These are phyloP conservation scores for Insectozyma bohioensis DNA, from an alignment of 1,139 yeast species.

Conservation along the genomic window DNA sequence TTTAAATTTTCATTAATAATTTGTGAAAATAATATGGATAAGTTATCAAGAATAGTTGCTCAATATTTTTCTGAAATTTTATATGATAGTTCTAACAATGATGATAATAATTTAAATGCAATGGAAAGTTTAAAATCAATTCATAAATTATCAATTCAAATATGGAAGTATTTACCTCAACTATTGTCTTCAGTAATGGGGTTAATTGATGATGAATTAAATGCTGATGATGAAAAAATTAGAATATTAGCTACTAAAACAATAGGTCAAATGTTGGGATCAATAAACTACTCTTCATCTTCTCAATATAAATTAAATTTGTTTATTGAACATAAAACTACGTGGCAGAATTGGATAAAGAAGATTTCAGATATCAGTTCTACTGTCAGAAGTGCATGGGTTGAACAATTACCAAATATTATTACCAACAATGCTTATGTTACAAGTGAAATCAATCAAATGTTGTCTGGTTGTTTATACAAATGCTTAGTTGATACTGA, in stretches of 20 bases:
- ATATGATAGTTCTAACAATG: slow-evolving; percentile 44
- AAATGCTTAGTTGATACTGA: slow-evolving; percentile 76
- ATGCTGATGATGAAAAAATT: slow-evolving; percentile 64
- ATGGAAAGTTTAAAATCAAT: slow-evolving; percentile 53
- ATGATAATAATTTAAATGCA: slow-evolving; percentile 21
- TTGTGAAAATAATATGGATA: slow-evolving; percentile 69
- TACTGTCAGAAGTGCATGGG: slow-evolving; percentile 70
- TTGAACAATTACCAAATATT: slow-evolving; percentile 46
- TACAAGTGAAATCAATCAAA: slow-evolving; percentile 47
- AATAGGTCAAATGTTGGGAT: slow-evolving; percentile 64
- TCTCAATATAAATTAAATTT: slow-evolving; percentile 48
- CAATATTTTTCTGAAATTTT: slow-evolving; percentile 79
- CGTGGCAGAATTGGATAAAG: slow-evolving; percentile 71
- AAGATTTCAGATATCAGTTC: slow-evolving; percentile 71
- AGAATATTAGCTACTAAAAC: slow-evolving; percentile 73
- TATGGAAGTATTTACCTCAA: slow-evolving; percentile 82
- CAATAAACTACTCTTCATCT: slow-evolving; percentile 22
- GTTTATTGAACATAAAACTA: slow-evolving; percentile 54
- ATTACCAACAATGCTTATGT: slow-evolving; percentile 37
- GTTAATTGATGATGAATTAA: slow-evolving; percentile 75
- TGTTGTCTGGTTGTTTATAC: slow-evolving; percentile 58
- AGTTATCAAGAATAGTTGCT: slow-evolving; percentile 76
- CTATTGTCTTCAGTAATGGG: slow-evolving; percentile 74
- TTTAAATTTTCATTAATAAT: slow-evolving; percentile 66
- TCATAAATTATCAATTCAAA: slow-evolving; percentile 61